Percentiles rank a stretch among this genome's conserved stretches.
Evolutionary conservation across 257 asterid species (phyloP).

Genomic region (Leptodermis oblonga): DNA sequence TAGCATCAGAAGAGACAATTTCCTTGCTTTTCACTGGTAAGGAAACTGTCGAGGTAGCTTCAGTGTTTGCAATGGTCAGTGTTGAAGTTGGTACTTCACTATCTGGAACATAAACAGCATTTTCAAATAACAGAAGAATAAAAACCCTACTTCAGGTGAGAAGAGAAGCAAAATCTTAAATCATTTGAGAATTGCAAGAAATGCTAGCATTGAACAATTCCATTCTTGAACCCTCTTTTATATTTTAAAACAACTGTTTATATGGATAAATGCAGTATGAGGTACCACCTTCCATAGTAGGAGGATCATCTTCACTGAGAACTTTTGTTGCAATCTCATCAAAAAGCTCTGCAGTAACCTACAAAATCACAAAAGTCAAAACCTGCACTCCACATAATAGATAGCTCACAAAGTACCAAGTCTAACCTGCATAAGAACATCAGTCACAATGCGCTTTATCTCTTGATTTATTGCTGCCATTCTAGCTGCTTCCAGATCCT

Average conservation of each 20-base stretch:
- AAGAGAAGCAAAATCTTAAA: background rate
- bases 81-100: conserved; percentile 34
- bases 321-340: conserved; percentile 96
- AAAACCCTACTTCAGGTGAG: background rate
- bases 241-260: conserved; percentile 17
- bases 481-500: conserved; percentile 86
- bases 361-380: conserved; percentile 31
- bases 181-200: conserved; percentile 1
- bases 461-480: conserved; percentile 86
- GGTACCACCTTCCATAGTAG: conserved; percentile 59
- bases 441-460: conserved; percentile 90
- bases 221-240: background rate
- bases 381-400: conserved; percentile 6
- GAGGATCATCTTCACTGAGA: conserved; percentile 68
- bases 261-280: background rate
- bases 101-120: conserved; percentile 35
- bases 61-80: conserved; percentile 45
- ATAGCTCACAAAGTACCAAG: conserved; percentile 27
- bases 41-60: conserved; percentile 57
- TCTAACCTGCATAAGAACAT: conserved; percentile 90
- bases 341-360: conserved; percentile 97
- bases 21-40: conserved; percentile 48
- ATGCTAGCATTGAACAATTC: background rate
- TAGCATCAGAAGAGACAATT: conserved; percentile 34
- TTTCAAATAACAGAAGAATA: background rate